A percentile compares a stretch with the other conserved stretches of the same genome.
These are phyloP conservation scores for Sisymbrium irio DNA, from an alignment of 345 rosid genomes.

Conservation along the genomic window DNA sequence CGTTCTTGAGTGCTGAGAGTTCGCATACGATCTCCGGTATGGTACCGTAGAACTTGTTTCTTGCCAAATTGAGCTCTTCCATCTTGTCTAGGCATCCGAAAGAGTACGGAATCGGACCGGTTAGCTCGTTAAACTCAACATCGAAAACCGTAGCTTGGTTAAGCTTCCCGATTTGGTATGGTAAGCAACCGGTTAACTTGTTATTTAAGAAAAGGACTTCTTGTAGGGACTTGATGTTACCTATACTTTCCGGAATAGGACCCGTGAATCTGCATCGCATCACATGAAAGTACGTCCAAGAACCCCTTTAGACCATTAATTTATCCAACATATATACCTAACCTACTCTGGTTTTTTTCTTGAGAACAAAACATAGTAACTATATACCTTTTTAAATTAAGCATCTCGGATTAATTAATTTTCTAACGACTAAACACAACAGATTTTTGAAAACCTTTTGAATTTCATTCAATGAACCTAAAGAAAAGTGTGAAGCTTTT, in stretches of 20 bases:
- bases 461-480: background rate
- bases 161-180: constrained; percentile 68
- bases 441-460: background rate
- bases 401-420: background rate
- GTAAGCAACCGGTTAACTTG: constrained; percentile 66
- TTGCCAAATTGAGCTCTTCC: constrained; percentile 66
- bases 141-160: constrained; percentile 57
- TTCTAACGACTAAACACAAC: background rate
- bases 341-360: background rate
- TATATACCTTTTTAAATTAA: background rate
- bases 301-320: background rate
- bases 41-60: constrained; percentile 56
- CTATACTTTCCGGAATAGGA: constrained; percentile 56
- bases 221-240: constrained; percentile 40
- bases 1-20: constrained; percentile 50
- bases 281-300: background rate
- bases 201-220: constrained; percentile 72
- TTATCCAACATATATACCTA: background rate
- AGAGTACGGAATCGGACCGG: constrained; percentile 61
- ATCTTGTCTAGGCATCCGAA: constrained; percentile 59
- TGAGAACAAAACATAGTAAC: background rate
- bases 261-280: constrained; percentile 46
- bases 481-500: background rate
- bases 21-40: constrained; percentile 68
- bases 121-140: constrained; percentile 51